Evolutionary conservation across 495 filamentous ascomycete genomes (phyloP).

Genomic region (Penicillium canariense): DNA sequence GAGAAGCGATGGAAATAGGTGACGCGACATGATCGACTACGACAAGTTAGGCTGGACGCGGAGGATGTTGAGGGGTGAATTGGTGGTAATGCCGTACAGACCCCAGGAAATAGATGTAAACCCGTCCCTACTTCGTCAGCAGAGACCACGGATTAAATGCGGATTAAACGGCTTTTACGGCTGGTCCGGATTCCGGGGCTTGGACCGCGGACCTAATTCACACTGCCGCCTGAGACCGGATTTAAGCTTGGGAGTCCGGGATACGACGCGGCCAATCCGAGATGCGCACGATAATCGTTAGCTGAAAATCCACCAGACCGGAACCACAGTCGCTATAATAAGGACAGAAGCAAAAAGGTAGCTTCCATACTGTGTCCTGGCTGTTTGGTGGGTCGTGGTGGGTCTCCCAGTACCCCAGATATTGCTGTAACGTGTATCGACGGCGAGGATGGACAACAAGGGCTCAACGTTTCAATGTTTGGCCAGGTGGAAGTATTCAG

Average conservation of each 20-base stretch:
- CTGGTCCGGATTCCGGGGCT: not conserved
- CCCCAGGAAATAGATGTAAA: not conserved
- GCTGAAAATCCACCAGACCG: too few species aligned
- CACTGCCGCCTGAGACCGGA: not conserved
- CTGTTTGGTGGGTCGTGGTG: not conserved
- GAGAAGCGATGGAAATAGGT: not conserved
- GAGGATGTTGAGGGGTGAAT: not conserved
- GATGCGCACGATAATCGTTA: too few species aligned
- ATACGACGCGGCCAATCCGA: not conserved
- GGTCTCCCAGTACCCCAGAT: not conserved
- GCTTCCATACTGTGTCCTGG: not conserved
- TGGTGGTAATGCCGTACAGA: not conserved
- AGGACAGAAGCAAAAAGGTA: not conserved
- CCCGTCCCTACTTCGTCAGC: not conserved
- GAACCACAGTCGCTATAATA: too few species aligned
- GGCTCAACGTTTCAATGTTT: not conserved
- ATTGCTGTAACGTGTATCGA: not conserved
- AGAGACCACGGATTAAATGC: not conserved
- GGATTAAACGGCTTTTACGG: not conserved
- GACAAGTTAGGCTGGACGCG: not conserved
- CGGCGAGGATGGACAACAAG: not conserved
- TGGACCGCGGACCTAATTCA: not conserved
- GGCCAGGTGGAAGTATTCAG: not conserved
- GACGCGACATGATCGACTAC: not conserved
- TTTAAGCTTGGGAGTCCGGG: not conserved